Percentiles rank a stretch among this genome's conserved stretches.
Conservation (phyloP, 345 rosid species). For the Barbarea vulgaris region DNA sequence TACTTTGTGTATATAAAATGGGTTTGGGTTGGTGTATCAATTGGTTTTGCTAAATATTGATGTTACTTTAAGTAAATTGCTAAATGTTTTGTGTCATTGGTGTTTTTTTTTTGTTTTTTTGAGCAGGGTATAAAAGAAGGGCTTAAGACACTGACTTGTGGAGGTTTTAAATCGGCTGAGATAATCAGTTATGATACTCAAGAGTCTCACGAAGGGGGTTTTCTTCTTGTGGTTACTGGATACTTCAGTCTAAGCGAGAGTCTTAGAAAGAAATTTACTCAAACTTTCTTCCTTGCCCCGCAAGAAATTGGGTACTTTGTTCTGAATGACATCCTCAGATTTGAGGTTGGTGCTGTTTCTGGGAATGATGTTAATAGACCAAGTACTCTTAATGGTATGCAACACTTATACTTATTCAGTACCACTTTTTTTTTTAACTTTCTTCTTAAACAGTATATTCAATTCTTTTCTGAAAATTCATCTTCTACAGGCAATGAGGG, state of each 20-base stretch:
- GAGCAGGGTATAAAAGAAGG: constrained; percentile 69
- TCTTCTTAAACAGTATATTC: neutral
- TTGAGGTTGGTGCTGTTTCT: neutral
- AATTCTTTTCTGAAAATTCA: neutral
- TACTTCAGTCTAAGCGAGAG: constrained; percentile 53
- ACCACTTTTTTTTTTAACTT: neutral
- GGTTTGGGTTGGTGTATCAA: neutral
- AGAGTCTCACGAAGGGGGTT: constrained; percentile 62
- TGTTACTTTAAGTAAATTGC: neutral
- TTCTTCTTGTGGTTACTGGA: constrained; percentile 71
- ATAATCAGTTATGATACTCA: constrained; percentile 67
- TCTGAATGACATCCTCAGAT: constrained; percentile 65
- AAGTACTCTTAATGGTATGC: constrained; percentile 10
- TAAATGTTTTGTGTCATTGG: constrained; percentile 25
- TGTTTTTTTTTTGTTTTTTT: constrained; percentile 13
- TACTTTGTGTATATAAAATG: neutral
- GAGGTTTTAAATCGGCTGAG: constrained; percentile 47
- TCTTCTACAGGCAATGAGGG: constrained; percentile 14
- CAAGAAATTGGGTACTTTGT: constrained; percentile 85
- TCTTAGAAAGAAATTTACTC: constrained; percentile 56
- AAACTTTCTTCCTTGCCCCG: constrained; percentile 80
- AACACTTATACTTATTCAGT: neutral
- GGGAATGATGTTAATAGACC: neutral
- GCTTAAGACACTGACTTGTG: constrained; percentile 59
- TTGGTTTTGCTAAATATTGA: neutral